These are phyloP conservation scores for Omphalea diandra DNA, from an alignment of 441 rosid genomes.

Conservation along the genomic window DNA sequence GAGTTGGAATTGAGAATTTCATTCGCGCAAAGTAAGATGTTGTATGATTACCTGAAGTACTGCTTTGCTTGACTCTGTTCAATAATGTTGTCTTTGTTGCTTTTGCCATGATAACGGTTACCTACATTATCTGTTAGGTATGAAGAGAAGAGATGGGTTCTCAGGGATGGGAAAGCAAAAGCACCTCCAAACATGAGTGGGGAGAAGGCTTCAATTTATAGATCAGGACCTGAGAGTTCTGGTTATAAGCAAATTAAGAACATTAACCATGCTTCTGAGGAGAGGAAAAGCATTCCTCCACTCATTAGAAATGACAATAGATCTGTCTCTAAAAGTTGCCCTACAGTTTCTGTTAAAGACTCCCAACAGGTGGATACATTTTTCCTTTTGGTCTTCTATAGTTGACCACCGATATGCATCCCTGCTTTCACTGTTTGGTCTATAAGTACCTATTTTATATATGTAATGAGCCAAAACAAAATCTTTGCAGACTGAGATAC, in stretches of 20 bases:
- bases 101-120: conserved; percentile 18
- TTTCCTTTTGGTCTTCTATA: background rate
- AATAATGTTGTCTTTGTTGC: conserved; percentile 7
- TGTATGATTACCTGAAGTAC: conserved; percentile 20
- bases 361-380: conserved; percentile 37
- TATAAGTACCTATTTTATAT: background rate
- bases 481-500: background rate
- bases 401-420: background rate
- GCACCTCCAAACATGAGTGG: conserved; percentile 33
- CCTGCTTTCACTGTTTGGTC: background rate
- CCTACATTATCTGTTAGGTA: conserved; percentile 38
- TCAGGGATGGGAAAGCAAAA: conserved; percentile 36
- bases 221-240: conserved; percentile 20
- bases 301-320: conserved; percentile 15
- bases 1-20: conserved; percentile 96
- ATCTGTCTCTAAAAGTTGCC: conserved; percentile 25
- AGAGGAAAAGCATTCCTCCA: conserved; percentile 11
- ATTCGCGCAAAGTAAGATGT: conserved; percentile 84
- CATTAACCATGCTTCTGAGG: conserved; percentile 16
- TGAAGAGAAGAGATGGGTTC: conserved; percentile 59
- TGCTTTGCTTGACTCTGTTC: conserved; percentile 21
- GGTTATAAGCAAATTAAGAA: conserved; percentile 23
- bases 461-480: conserved; percentile 3
- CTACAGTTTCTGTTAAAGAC: conserved; percentile 24
- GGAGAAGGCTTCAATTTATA: conserved; percentile 31